Conservation (phyloP, 345 rosid genomes). For the Eucalyptus caleyi region DNA sequence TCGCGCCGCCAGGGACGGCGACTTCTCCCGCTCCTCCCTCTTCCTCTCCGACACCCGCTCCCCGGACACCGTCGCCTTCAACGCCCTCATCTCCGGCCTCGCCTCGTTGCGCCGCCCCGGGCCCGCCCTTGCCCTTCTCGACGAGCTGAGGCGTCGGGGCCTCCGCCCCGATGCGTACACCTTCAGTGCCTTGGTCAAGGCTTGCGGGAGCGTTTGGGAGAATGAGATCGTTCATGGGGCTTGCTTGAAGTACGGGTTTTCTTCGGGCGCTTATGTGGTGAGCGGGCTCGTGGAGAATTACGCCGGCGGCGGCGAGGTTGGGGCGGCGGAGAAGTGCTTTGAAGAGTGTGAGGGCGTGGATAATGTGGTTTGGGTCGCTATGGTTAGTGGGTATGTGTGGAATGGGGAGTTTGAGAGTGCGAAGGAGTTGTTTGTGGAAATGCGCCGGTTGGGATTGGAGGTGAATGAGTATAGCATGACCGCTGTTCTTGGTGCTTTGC, state of each 20-base stretch:
- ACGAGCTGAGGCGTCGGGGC: constrained; percentile 11
- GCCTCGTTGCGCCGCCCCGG: constrained; percentile 1
- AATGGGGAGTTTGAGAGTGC: constrained; percentile 18
- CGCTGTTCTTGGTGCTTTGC: constrained; percentile 14
- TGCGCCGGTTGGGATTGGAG: constrained; percentile 15
- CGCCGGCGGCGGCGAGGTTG: constrained; percentile 10
- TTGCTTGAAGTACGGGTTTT: constrained; percentile 16
- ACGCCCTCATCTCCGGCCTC: constrained; percentile 21
- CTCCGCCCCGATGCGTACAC: constrained; percentile 20
- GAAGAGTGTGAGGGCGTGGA: constrained; percentile 16
- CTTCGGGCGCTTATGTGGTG: constrained; percentile 4
- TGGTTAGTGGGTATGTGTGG: constrained; percentile 22
- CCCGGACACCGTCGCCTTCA: constrained; percentile 16
- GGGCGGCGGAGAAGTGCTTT: constrained; percentile 26
- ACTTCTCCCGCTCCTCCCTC: constrained; percentile 4
- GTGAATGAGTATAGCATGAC: constrained; percentile 28
- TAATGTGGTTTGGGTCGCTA: constrained; percentile 15
- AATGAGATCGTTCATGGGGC: constrained; percentile 17
- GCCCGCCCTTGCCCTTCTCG: not conserved
- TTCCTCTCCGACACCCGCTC: constrained; percentile 18
- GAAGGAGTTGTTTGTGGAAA: constrained; percentile 5
- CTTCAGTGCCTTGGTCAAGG: constrained; percentile 19
- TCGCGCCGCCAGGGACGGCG: constrained; percentile 8
- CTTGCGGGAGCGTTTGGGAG: constrained; percentile 2
- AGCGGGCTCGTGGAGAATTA: constrained; percentile 35